Base-by-base conservation (phyloP, 306 rosid species). In the Gleditsia sinensis region DNA sequence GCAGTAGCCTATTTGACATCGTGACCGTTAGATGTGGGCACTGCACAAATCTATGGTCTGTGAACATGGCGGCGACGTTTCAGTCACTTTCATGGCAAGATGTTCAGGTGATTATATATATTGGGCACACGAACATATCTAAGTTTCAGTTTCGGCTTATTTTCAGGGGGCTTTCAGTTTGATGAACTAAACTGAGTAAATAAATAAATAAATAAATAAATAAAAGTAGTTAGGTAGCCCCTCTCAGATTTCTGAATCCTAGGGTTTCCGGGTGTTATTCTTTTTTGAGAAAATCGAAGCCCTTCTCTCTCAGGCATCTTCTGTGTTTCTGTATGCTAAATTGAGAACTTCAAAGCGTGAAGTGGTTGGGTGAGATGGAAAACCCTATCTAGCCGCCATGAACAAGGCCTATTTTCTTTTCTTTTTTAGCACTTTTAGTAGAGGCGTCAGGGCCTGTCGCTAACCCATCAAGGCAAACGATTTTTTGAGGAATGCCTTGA, bases 1-100 rank as follows among this genome's bases (percentile, higher is more conserved):
- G 96, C 98, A 88, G 88, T 69, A 92, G 83, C 83, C 76, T 95
- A 53, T 82, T 88, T 69, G 99, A 95, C 85, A 92, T 90, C 9
- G 99, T 95, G 86, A 95, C 99, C 66, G 98, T 95, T 78, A 92
- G 99, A 86, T 95, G 99, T 69, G 99, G 99, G 19, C 99, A 92
- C 91, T 95, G 99, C 88, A 88, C 92, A 69, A 95, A 95, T 88
- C 86, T 95, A n/a, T 95, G 97, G 99, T 90, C 99, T 72, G 98
- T 95, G 71, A 95, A 95, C 82, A 95, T 95, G 99, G 97, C 98
- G 56, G 97, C 98, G 8, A 97, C 99, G 53, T 87, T 92, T 87
- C 98, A 92, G 82, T 84, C 97, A 34, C 86, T 90, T 55, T 87
- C 99, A 42, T 95, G 92, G 93, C 98, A 90, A 90, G 92, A 90